phyloP scores from a whole-genome alignment of 116 monocot genomes.

The Dioscorea cayenensis region DNA sequence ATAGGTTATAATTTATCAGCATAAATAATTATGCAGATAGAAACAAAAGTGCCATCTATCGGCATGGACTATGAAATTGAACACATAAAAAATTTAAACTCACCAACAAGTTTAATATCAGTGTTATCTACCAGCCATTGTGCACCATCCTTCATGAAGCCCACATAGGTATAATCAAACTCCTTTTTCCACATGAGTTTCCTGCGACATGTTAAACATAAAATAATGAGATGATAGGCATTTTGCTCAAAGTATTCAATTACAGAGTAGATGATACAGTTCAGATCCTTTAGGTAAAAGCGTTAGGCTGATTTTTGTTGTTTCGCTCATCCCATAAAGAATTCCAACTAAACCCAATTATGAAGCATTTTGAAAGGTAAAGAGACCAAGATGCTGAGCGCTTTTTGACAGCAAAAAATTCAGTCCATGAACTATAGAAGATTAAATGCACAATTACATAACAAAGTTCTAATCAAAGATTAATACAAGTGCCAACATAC shows the following conservation, averaged over 20 bases:
- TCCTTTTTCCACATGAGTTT: slow-evolving; percentile 90
- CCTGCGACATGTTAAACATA: slow-evolving; percentile 26
- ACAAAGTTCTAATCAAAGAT: too few relatives aligned
- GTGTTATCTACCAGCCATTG: slow-evolving; percentile 93
- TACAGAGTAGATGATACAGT: not conserved
- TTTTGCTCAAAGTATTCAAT: not conserved
- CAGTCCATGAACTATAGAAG: too few relatives aligned
- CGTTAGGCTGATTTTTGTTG: too few relatives aligned
- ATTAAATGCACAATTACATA: too few relatives aligned
- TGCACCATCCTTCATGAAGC: slow-evolving; percentile 93
- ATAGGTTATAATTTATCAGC: not conserved
- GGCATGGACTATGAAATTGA: not conserved
- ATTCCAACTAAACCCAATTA: too few relatives aligned
- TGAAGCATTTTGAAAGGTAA: too few relatives aligned
- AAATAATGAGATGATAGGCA: not conserved
- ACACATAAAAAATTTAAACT: slow-evolving; percentile 4
- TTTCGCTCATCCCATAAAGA: too few relatives aligned
- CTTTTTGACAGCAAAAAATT: too few relatives aligned
- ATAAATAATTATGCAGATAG: not conserved
- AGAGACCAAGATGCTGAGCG: too few relatives aligned
- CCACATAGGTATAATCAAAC: slow-evolving; percentile 75
- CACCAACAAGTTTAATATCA: slow-evolving; percentile 91
- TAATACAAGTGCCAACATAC: too few relatives aligned
- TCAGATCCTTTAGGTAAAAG: too few relatives aligned
- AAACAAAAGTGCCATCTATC: not conserved